Evolutionary conservation across 2,329 filamentous ascomycete genomes (phyloP).

Genomic region (Botrytis pseudocinerea): DNA sequence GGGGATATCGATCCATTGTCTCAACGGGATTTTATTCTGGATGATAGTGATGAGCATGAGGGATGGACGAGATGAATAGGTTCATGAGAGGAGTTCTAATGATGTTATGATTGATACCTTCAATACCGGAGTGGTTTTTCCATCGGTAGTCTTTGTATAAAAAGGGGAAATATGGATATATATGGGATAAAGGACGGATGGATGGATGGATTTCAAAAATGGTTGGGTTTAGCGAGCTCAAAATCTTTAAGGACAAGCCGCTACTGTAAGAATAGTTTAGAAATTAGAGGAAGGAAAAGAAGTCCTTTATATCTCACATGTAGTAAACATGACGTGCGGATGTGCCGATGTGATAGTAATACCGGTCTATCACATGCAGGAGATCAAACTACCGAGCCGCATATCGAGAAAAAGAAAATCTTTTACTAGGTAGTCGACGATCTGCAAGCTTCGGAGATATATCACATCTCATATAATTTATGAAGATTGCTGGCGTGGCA

Average conservation of each 20-base stretch:
- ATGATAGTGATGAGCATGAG: slow-evolving; percentile 18
- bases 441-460: slow-evolving; percentile 2
- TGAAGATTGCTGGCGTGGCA: background rate
- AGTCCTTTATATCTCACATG: background rate
- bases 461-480: background rate
- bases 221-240: background rate
- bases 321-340: background rate
- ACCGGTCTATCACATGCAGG: background rate
- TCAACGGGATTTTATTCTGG: slow-evolving; percentile 14
- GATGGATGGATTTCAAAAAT: background rate
- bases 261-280: background rate
- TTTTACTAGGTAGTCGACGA: background rate
- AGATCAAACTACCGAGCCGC: background rate
- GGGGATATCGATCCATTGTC: background rate
- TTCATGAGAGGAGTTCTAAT: background rate
- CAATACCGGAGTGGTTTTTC: background rate
- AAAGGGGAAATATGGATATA: background rate
- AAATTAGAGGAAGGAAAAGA: background rate
- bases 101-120: slow-evolving; percentile 15
- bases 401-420: background rate
- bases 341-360: background rate
- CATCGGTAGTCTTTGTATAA: background rate
- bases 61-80: slow-evolving; percentile 1
- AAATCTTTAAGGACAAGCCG: background rate
- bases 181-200: background rate